phyloP scores from a whole-genome alignment of 345 rosid species.

The Ailanthus altissimus region DNA sequence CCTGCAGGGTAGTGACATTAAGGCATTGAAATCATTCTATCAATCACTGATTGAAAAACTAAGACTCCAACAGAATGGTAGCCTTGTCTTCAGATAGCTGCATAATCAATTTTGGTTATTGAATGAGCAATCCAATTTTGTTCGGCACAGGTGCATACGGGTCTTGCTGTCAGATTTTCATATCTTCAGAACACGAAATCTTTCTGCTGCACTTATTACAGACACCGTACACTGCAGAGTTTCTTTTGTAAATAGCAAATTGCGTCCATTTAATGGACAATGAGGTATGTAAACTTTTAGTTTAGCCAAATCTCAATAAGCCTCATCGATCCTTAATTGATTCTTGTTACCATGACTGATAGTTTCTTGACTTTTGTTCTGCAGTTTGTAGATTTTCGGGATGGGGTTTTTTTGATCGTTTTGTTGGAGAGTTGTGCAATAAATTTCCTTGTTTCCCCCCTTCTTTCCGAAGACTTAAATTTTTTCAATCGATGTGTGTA shows the following conservation, averaged over 20 bases:
- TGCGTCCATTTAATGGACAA: not conserved
- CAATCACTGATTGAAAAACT: slow-evolving; percentile 71
- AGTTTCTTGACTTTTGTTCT: slow-evolving; percentile 3
- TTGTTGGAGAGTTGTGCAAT: slow-evolving; percentile 12
- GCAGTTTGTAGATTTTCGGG: slow-evolving; percentile 54
- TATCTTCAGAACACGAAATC: not conserved
- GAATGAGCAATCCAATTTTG: slow-evolving; percentile 1
- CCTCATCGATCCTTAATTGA: not conserved
- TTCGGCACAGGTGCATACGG: slow-evolving; percentile 22
- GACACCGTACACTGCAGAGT: slow-evolving; percentile 32
- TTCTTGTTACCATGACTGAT: slow-evolving; percentile 2
- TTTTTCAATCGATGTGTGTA: not conserved
- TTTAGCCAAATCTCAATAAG: not conserved
- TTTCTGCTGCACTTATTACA: slow-evolving; percentile 9
- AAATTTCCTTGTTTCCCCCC: not conserved
- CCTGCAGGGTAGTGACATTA: slow-evolving; percentile 70
- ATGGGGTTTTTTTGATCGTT: slow-evolving; percentile 8
- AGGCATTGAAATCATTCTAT: slow-evolving; percentile 66
- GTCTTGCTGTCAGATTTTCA: not conserved
- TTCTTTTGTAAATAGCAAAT: slow-evolving; percentile 37
- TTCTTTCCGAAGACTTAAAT: not conserved
- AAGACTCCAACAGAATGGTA: slow-evolving; percentile 75
- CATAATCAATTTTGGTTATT: not conserved
- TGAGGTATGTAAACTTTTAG: slow-evolving; percentile 33
- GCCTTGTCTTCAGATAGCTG: slow-evolving; percentile 83